Conservation (phyloP, 2,329 filamentous ascomycete genomes). For the Exophiala sideris region DNA sequence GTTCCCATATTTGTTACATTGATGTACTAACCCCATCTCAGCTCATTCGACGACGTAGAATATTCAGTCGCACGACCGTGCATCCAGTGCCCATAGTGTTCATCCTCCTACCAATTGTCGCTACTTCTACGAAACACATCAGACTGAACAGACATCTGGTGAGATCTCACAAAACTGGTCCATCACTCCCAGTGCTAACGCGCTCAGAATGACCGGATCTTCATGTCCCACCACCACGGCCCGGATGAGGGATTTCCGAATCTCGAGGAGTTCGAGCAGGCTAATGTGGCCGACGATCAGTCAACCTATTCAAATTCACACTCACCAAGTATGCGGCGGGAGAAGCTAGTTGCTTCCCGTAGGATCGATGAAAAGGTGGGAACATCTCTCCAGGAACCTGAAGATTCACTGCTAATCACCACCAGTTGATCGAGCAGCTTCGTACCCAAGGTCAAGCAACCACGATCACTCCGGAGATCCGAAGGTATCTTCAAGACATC, state of each 20-base stretch:
- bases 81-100: conserved; percentile 74
- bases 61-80: conserved; percentile 71
- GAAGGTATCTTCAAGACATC: conserved; percentile 83
- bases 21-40: conserved; percentile 44
- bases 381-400: neutral
- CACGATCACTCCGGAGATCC: conserved; percentile 69
- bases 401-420: neutral
- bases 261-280: conserved; percentile 59
- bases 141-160: conserved; percentile 44
- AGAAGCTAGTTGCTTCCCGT: conserved; percentile 10
- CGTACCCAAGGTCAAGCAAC: conserved; percentile 57
- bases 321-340: conserved; percentile 8
- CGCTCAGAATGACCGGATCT: conserved; percentile 70
- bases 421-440: conserved; percentile 53
- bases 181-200: too few species aligned
- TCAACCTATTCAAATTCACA: conserved; percentile 14
- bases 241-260: conserved; percentile 69
- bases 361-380: conserved; percentile 30
- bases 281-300: conserved; percentile 6
- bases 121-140: conserved; percentile 32
- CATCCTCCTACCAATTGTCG: conserved; percentile 72
- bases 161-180: neutral
- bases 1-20: neutral
- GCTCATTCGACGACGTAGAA: conserved; percentile 73
- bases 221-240: conserved; percentile 82